phyloP scores from a whole-genome alignment of 1,284 basidiomycete genomes.

The Cronartium quercuum region DNA sequence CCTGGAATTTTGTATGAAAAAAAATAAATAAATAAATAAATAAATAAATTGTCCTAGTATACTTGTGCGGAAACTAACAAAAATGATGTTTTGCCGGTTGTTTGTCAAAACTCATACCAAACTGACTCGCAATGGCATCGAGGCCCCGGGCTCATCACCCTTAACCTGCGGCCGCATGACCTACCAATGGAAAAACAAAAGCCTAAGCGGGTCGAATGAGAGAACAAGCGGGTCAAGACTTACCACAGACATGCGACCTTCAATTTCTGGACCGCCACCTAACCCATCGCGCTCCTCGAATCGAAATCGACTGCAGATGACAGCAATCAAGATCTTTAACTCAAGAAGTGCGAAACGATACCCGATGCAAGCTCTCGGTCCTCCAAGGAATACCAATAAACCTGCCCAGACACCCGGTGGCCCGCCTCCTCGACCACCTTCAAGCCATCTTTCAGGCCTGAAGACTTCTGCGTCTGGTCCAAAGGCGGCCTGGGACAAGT shows the following conservation, averaged over 20 bases:
- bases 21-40: too few species aligned
- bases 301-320: background rate
- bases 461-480: slow-evolving; percentile 64
- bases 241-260: background rate
- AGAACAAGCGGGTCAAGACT: background rate
- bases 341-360: slow-evolving; percentile 52
- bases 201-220: background rate
- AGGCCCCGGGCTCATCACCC: background rate
- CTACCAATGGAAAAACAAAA: background rate
- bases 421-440: background rate
- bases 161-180: background rate
- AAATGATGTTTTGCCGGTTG: too few species aligned
- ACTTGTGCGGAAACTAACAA: too few species aligned
- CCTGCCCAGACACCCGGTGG: slow-evolving; percentile 48
- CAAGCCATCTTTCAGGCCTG: slow-evolving; percentile 53
- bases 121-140: slow-evolving; percentile 1
- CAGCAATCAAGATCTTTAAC: slow-evolving; percentile 44
- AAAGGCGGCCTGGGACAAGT: slow-evolving; percentile 60
- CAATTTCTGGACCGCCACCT: background rate
- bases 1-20: too few species aligned
- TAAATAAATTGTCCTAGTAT: too few species aligned
- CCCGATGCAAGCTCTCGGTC: slow-evolving; percentile 52
- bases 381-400: slow-evolving; percentile 52
- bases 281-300: background rate
- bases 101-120: background rate